Conservation (phyloP, 1,284 basidiomycete genomes). For the Cystobasidiaceae sp. region DNA sequence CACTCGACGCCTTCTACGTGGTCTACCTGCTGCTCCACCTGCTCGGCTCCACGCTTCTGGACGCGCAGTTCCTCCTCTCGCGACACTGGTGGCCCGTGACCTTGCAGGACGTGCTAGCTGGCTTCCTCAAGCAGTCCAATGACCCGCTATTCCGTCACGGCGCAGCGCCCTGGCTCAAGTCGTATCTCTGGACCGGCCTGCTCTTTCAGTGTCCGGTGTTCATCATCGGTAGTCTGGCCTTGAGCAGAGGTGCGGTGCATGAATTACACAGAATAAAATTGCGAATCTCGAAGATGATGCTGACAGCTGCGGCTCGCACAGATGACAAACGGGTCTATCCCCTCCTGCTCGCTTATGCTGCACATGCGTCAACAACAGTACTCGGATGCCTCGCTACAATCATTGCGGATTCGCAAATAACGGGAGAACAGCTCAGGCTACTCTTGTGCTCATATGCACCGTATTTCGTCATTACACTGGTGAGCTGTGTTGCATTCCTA, state of each 20-base stretch:
- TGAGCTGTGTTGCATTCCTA: too few species aligned
- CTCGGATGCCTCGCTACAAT: slow-evolving; percentile 17
- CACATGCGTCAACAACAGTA: slow-evolving; percentile 19
- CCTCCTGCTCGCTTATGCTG: slow-evolving; percentile 3
- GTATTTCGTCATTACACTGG: slow-evolving; percentile 13
- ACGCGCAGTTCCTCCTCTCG: slow-evolving; percentile 6
- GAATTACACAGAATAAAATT: background rate
- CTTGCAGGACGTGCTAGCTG: background rate
- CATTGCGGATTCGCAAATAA: background rate
- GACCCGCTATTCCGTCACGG: slow-evolving; percentile 13
- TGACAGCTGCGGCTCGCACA: too few species aligned
- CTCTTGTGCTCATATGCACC: slow-evolving; percentile 19
- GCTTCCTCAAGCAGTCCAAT: background rate
- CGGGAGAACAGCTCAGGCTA: slow-evolving; percentile 1
- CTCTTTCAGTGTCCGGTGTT: slow-evolving; percentile 19
- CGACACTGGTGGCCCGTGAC: background rate
- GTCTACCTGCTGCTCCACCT: slow-evolving; percentile 1
- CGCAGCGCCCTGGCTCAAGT: slow-evolving; percentile 2
- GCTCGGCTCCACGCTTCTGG: too few species aligned
- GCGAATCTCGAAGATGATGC: background rate
- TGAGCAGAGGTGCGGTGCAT: background rate
- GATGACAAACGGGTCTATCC: slow-evolving; percentile 9
- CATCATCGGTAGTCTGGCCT: background rate
- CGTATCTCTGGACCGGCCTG: background rate
- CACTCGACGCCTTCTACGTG: background rate